Conservation (phyloP, 768 basidiomycete genomes). For the Tricholoma sp. region DNA sequence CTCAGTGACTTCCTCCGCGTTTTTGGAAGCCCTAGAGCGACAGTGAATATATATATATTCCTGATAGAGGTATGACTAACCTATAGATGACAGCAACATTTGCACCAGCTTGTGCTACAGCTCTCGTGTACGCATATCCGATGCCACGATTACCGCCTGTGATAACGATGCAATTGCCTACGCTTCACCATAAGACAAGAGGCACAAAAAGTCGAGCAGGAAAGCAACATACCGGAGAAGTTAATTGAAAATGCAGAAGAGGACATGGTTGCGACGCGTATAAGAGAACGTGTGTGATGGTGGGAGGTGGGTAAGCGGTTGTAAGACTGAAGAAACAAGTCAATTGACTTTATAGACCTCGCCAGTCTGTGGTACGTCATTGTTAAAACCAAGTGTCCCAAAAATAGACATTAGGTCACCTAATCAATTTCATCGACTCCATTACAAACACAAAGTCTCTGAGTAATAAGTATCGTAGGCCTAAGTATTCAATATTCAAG, state of each 20-base stretch:
- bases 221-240: slow-evolving; percentile 22
- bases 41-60: background rate
- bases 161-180: slow-evolving; percentile 42
- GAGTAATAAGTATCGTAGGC: no score
- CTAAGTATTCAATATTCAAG: no score
- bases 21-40: slow-evolving; percentile 35
- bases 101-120: slow-evolving; percentile 49
- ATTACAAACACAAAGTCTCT: no score
- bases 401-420: background rate
- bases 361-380: background rate
- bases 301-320: background rate
- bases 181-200: background rate
- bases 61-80: slow-evolving; percentile 16
- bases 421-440: no score
- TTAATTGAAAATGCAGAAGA: slow-evolving; percentile 17
- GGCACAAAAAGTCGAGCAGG: background rate
- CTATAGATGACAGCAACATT: slow-evolving; percentile 61
- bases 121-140: slow-evolving; percentile 48
- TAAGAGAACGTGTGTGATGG: background rate
- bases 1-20: slow-evolving; percentile 44
- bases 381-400: background rate
- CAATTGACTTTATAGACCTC: background rate
- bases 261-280: background rate
- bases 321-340: background rate
- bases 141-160: slow-evolving; percentile 64